Base-by-base conservation (phyloP, 2,329 filamentous ascomycete species). In the Colletotrichum magnum region DNA sequence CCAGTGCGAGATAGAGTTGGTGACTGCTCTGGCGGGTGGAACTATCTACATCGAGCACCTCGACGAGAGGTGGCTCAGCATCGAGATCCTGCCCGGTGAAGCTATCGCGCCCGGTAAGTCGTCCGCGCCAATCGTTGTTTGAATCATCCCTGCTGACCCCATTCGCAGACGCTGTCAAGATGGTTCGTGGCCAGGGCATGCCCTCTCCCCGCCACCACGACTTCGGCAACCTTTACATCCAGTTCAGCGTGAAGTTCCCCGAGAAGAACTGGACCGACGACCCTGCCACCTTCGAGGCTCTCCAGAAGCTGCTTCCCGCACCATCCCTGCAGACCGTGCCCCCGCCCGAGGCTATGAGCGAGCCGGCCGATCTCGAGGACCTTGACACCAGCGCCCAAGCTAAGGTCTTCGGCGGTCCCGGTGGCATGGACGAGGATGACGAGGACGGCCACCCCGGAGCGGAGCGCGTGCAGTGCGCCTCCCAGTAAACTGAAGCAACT, bases 181-280 rank as follows among this genome's bases (percentile, higher is more conserved):
- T 97, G 82, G 92, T 99, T 77, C 93, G 94, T 73, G 95, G 94
- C 73, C 96, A 99, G 84, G 96, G 96, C 80, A 99, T 99, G 96
- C 96, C 96, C 50, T 97, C 96, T 4, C 93, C 90, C 82, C 91
- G 96, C 76, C 96, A 98, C 82, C 96, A 99, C 86, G 93, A 98
- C 82, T 91, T 89, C 78, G 96, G 96, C 77, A 98, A 99, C 84
- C 87, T 99, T 75, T 99, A 96, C 86, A 94, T 99, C 78, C 94
- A 97, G 79, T 99, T 99, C 85, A 92, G 93, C 77, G 94, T 99
- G 83, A 97, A 97, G 84, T 98, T 99, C 88, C 96, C 96, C 57
- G 92, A 93, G 77, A 92, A 91, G 84, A 86, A 89, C 78, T 92
- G 89, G 88, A 88, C 89, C 45, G 79, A 88, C 45, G 86, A 92